phyloP scores from a whole-genome alignment of 139 green algal genomes.

The Eudorina sp. region DNA sequence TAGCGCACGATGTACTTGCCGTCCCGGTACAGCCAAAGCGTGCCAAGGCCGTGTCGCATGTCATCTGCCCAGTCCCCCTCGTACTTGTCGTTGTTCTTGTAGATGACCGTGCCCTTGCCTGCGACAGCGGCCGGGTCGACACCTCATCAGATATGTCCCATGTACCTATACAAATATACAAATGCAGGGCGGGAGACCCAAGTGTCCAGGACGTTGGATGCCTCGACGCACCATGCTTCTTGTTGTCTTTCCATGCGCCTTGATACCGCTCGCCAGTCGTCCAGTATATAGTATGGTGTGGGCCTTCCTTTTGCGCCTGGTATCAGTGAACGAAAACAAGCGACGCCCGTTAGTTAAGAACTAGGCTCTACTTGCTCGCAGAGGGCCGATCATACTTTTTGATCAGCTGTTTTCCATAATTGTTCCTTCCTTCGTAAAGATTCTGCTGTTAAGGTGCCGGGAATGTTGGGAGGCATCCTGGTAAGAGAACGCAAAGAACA shows the following conservation, averaged over 20 bases:
- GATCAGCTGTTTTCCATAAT: slow-evolving; percentile 58
- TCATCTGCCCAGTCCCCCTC: slow-evolving; percentile 79
- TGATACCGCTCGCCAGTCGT: slow-evolving; percentile 70
- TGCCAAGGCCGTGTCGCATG: slow-evolving; percentile 71
- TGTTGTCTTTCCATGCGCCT: slow-evolving; percentile 77
- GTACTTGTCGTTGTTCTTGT: slow-evolving; percentile 85
- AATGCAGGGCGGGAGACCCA: no score
- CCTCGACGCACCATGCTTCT: slow-evolving; percentile 73
- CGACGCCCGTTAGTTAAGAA: not conserved
- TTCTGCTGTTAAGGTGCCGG: slow-evolving; percentile 56
- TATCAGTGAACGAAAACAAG: not conserved
- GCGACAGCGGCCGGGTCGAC: not conserved
- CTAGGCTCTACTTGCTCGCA: not conserved
- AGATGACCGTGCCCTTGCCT: slow-evolving; percentile 78
- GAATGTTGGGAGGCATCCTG: slow-evolving; percentile 58
- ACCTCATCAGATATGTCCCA: no score
- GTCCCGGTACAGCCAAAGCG: slow-evolving; percentile 71
- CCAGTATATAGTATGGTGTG: slow-evolving; percentile 74
- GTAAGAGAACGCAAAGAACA: no score
- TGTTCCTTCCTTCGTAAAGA: slow-evolving; percentile 50
- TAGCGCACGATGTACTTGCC: slow-evolving; percentile 79
- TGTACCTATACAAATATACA: no score
- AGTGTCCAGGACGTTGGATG: no score
- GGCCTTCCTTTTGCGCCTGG: slow-evolving; percentile 78
- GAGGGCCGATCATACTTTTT: slow-evolving; percentile 3